Percentiles rank a stretch among this genome's conserved stretches.
These are phyloP conservation scores for Phylloporus scabripes DNA, from an alignment of 768 basidiomycete species.

Conservation along the genomic window DNA sequence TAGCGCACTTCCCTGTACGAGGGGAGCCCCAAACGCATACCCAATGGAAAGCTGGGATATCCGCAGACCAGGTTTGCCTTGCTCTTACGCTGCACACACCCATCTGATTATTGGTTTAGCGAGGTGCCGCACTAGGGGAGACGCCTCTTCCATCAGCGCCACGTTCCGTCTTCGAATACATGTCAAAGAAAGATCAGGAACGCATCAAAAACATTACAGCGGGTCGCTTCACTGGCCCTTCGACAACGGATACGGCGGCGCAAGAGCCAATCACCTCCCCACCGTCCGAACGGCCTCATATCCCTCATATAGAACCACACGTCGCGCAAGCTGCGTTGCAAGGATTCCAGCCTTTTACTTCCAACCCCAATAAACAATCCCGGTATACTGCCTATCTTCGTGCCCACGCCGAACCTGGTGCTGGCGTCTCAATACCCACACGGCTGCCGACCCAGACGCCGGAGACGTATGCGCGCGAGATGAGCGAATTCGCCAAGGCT, in stretches of 20 bases:
- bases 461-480: slow-evolving; percentile 75
- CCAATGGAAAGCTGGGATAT: slow-evolving; percentile 54
- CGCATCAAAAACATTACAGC: slow-evolving; percentile 62
- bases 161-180: slow-evolving; percentile 88
- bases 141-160: slow-evolving; percentile 60
- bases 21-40: slow-evolving; percentile 33
- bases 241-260: slow-evolving; percentile 24
- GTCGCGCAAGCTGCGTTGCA: slow-evolving; percentile 80
- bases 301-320: slow-evolving; percentile 66
- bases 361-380: slow-evolving; percentile 71
- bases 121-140: slow-evolving; percentile 82
- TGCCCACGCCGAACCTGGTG: slow-evolving; percentile 53
- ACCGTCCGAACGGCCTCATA: slow-evolving; percentile 31
- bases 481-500: slow-evolving; percentile 80
- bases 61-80: slow-evolving; percentile 65
- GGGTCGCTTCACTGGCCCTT: slow-evolving; percentile 19
- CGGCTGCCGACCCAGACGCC: slow-evolving; percentile 52
- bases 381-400: slow-evolving; percentile 81
- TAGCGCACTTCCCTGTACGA: slow-evolving; percentile 15
- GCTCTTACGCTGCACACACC: background rate
- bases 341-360: slow-evolving; percentile 86
- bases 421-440: slow-evolving; percentile 42
- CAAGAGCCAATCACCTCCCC: slow-evolving; percentile 23
- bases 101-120: slow-evolving; percentile 40
- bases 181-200: slow-evolving; percentile 89